These are phyloP conservation scores for Plasmodium adleri DNA, from an alignment of 169 alveolate genomes.

Conservation along the genomic window DNA sequence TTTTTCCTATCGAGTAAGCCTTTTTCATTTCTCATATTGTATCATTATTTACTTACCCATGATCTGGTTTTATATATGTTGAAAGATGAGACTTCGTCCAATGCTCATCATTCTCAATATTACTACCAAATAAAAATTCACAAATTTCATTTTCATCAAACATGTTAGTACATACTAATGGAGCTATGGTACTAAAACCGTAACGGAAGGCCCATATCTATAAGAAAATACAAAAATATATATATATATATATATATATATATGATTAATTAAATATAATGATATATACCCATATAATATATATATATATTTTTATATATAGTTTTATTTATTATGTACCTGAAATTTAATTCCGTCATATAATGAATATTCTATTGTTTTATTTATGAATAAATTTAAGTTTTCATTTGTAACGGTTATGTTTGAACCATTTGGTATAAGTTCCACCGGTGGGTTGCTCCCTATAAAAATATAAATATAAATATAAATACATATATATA, in stretches of 20 bases:
- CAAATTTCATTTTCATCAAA: slow-evolving; percentile 82
- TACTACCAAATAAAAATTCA: slow-evolving; percentile 77
- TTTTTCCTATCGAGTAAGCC: too few species aligned
- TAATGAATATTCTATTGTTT: slow-evolving; percentile 76
- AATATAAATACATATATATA: slow-evolving; percentile 6
- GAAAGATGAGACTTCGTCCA: slow-evolving; percentile 84
- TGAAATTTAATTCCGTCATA: slow-evolving; percentile 82
- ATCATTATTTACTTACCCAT: slow-evolving; percentile 86
- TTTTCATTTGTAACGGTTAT: slow-evolving; percentile 77
- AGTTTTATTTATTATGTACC: slow-evolving; percentile 8
- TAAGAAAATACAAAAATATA: background rate
- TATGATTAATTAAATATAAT: background rate
- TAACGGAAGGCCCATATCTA: slow-evolving; percentile 82
- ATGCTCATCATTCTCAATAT: slow-evolving; percentile 75
- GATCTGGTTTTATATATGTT: slow-evolving; percentile 91
- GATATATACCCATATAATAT: background rate
- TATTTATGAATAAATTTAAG: slow-evolving; percentile 74
- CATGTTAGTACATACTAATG: slow-evolving; percentile 78
- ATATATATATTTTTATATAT: slow-evolving; percentile 4
- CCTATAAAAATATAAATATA: slow-evolving; percentile 32
- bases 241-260: background rate
- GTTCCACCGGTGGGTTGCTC: slow-evolving; percentile 76
- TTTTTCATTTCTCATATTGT: background rate
- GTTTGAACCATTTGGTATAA: slow-evolving; percentile 78
- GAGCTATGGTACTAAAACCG: slow-evolving; percentile 84